phyloP scores from a whole-genome alignment of 352 stramenopile species.

The Pythium sukuiense region DNA sequence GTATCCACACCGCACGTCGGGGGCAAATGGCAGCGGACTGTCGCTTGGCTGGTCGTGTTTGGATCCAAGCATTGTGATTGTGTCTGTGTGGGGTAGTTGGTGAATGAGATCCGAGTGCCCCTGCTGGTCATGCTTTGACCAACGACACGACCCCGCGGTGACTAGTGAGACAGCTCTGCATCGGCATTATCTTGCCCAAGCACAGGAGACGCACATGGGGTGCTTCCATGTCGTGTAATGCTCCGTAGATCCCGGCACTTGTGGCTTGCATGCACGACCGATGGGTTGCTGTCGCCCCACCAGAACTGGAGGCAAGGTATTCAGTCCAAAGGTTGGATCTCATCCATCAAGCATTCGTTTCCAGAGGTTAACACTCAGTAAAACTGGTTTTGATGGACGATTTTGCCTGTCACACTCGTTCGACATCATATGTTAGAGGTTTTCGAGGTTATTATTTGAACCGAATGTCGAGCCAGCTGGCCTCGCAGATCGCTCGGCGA shows the following conservation, averaged over 20 bases:
- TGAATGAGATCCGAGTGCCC: constrained; percentile 3
- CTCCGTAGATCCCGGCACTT: constrained; percentile 4
- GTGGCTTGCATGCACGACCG: constrained; percentile 1
- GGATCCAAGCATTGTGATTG: constrained; percentile 1
- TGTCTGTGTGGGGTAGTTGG: not conserved
- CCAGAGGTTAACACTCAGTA: not conserved
- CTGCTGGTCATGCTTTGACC: not conserved
- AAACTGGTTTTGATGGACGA: constrained; percentile 5
- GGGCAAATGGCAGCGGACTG: constrained; percentile 16
- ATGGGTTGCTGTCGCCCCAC: not conserved
- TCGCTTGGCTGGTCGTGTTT: constrained; percentile 8
- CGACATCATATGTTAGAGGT: not conserved
- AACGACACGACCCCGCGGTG: not conserved
- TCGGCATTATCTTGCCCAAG: constrained; percentile 1
- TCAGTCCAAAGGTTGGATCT: not conserved
- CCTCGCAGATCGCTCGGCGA: constrained; percentile 11
- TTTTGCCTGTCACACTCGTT: constrained; percentile 12
- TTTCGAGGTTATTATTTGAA: constrained; percentile 1
- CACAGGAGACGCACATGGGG: not conserved
- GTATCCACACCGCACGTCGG: constrained; percentile 57
- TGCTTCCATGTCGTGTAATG: not conserved
- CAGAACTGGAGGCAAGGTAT: not conserved
- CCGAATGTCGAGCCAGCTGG: constrained; percentile 14
- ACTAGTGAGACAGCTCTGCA: constrained; percentile 1
- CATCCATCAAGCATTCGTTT: constrained; percentile 2